Percentiles rank a stretch among this genome's conserved stretches.
phyloP scores from a whole-genome alignment of 106 monocot genomes.

The Iris macrosiphon region DNA sequence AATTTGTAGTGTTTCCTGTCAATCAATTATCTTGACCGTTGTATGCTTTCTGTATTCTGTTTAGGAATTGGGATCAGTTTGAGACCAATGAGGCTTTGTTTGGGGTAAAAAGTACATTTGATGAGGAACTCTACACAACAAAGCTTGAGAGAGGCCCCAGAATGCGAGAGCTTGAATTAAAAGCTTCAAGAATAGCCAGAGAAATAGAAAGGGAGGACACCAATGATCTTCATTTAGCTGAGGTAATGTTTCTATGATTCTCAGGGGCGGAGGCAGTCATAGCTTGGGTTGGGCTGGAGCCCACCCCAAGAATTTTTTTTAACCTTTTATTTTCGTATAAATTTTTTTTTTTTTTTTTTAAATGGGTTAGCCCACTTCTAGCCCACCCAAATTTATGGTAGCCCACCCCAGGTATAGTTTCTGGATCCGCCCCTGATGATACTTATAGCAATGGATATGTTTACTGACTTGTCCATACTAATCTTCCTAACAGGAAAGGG shows the following conservation, averaged over 20 bases:
- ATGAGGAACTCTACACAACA: slow-evolving; percentile 97
- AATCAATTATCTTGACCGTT: not conserved
- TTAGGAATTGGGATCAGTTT: slow-evolving; percentile 98
- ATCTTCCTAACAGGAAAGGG: slow-evolving; percentile 75
- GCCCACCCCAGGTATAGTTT: too few relatives aligned
- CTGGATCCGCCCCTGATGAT: too few relatives aligned
- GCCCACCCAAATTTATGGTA: too few relatives aligned
- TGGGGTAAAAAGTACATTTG: slow-evolving; percentile 96
- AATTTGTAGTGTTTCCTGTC: not conserved
- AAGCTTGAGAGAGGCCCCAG: slow-evolving; percentile 93
- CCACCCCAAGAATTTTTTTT: too few relatives aligned
- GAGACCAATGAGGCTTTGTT: slow-evolving; percentile 78
- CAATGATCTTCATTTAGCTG: slow-evolving; percentile 76
- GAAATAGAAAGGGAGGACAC: slow-evolving; percentile 94
- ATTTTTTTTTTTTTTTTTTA: too few relatives aligned
- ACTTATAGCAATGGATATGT: not conserved
- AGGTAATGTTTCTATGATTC: slow-evolving; percentile 34
- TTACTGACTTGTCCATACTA: not conserved
- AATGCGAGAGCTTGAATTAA: slow-evolving; percentile 65
- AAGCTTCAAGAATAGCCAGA: slow-evolving; percentile 85
- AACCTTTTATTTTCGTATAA: too few relatives aligned
- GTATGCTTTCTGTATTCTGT: not conserved
- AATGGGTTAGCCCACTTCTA: too few relatives aligned
- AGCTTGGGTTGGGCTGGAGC: too few relatives aligned
- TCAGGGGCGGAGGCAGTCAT: too few relatives aligned